Percentiles rank a stretch among this genome's conserved stretches.
These are phyloP conservation scores for Racocetra persica DNA, from an alignment of 371 early-diverging fungal species.

Conservation along the genomic window DNA sequence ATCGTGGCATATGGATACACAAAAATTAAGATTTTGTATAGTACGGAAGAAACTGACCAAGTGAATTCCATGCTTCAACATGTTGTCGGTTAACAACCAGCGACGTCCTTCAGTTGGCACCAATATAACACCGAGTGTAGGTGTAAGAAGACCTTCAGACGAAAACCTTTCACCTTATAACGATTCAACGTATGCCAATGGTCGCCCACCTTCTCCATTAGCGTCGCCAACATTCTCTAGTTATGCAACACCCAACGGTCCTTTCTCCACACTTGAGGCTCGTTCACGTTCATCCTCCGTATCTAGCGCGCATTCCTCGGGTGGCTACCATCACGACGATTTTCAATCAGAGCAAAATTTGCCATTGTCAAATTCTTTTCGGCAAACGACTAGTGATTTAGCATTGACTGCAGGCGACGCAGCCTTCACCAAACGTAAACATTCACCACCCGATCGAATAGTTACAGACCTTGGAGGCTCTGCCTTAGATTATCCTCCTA, in stretches of 20 bases:
- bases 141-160: constrained; percentile 29
- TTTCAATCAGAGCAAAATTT: background rate
- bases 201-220: background rate
- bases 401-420: background rate
- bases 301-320: constrained; percentile 27
- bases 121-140: constrained; percentile 17
- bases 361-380: background rate
- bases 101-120: constrained; percentile 19
- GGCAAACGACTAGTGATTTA: background rate
- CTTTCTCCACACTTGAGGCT: constrained; percentile 23
- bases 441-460: background rate
- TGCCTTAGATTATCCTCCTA: background rate
- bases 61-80: constrained; percentile 20
- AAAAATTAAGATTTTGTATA: no score
- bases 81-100: constrained; percentile 24
- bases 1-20: no score
- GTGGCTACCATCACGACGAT: background rate
- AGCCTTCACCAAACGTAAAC: background rate
- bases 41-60: background rate
- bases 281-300: constrained; percentile 39
- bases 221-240: constrained; percentile 6
- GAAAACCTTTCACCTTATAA: constrained; percentile 3
- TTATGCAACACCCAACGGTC: constrained; percentile 18
- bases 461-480: background rate
- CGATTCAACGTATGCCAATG: constrained; percentile 3